Percentiles rank a stretch among this genome's conserved stretches.
Evolutionary conservation across 1,139 yeast species (phyloP).

Genomic region (Suhomyces atakaporum): DNA sequence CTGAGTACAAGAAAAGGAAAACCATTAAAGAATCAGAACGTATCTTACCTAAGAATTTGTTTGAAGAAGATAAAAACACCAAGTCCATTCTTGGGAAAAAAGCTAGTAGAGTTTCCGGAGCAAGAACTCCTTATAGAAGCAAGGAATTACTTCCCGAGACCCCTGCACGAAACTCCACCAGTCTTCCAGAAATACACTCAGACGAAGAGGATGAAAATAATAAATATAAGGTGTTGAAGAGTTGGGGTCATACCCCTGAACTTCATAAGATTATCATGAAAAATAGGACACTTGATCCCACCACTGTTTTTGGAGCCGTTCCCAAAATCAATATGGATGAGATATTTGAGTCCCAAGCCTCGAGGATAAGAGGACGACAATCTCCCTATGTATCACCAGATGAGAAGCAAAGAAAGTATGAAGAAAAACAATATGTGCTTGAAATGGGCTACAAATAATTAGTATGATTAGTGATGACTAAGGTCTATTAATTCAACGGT

Average conservation of each 20-base stretch:
- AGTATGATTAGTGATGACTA: no score
- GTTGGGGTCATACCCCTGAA: conserved; percentile 76
- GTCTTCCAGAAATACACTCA: conserved; percentile 50
- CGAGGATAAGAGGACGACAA: conserved; percentile 54
- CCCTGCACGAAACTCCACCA: conserved; percentile 12
- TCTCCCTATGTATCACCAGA: conserved; percentile 48
- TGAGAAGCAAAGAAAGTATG: conserved; percentile 35
- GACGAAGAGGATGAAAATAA: conserved; percentile 58
- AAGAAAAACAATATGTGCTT: conserved; percentile 49
- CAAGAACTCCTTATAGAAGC: conserved; percentile 5
- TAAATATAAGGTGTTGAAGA: conserved; percentile 45
- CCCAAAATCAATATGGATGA: conserved; percentile 69
- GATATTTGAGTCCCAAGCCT: conserved; percentile 57
- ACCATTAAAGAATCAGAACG: conserved; percentile 12
- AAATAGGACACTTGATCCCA: conserved; percentile 71
- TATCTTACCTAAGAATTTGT: conserved; percentile 7
- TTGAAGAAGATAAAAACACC: conserved; percentile 3
- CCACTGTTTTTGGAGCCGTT: conserved; percentile 73
- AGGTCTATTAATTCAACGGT: no score
- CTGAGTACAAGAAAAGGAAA: conserved; percentile 8
- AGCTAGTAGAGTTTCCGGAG: conserved; percentile 10
- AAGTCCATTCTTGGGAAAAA: conserved; percentile 10
- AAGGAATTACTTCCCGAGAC: conserved; percentile 1
- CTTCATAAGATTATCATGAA: conserved; percentile 51
- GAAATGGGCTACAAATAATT: conserved; percentile 55